Conservation (phyloP, 495 filamentous ascomycete genomes). For the Xylaria palmicola region DNA sequence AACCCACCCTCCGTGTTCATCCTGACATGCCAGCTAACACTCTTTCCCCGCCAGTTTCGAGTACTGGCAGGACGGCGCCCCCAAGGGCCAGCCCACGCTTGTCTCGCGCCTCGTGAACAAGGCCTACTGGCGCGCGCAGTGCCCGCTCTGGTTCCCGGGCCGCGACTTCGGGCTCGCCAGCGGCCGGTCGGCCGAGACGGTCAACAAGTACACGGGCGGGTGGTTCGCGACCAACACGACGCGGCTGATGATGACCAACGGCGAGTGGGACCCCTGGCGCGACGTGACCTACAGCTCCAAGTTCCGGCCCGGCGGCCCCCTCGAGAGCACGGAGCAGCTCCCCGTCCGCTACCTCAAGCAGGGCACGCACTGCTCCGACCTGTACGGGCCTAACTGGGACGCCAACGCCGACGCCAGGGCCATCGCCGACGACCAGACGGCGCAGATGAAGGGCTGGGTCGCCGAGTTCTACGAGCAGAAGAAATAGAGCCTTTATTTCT, state of each 20-base stretch:
- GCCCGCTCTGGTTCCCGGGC: slow-evolving; percentile 57
- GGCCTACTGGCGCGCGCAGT: slow-evolving; percentile 61
- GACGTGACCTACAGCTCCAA: slow-evolving; percentile 38
- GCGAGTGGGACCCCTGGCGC: slow-evolving; percentile 47
- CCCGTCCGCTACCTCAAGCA: slow-evolving; percentile 36
- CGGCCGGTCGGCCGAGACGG: slow-evolving; percentile 50
- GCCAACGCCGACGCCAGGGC: slow-evolving; percentile 37
- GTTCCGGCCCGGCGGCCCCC: slow-evolving; percentile 42
- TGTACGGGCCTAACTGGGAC: slow-evolving; percentile 49
- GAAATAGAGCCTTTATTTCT: slow-evolving; percentile 15
- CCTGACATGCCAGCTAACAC: neutral
- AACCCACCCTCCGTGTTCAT: neutral
- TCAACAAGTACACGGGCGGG: slow-evolving; percentile 62
- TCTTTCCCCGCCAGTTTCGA: slow-evolving; percentile 32
- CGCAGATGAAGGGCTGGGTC: slow-evolving; percentile 40
- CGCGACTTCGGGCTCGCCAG: slow-evolving; percentile 38
- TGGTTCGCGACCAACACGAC: slow-evolving; percentile 57
- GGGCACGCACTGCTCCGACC: slow-evolving; percentile 44
- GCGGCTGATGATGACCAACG: slow-evolving; percentile 61
- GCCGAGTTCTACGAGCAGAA: slow-evolving; percentile 41
- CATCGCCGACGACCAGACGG: slow-evolving; percentile 33
- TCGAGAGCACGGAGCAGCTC: slow-evolving; percentile 31
- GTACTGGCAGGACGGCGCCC: slow-evolving; percentile 60
- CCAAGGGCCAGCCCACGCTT: slow-evolving; percentile 38
- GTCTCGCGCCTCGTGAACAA: slow-evolving; percentile 58